These are phyloP conservation scores for Hypsizygus marmoreus DNA, from an alignment of 768 basidiomycete species.

Conservation along the genomic window DNA sequence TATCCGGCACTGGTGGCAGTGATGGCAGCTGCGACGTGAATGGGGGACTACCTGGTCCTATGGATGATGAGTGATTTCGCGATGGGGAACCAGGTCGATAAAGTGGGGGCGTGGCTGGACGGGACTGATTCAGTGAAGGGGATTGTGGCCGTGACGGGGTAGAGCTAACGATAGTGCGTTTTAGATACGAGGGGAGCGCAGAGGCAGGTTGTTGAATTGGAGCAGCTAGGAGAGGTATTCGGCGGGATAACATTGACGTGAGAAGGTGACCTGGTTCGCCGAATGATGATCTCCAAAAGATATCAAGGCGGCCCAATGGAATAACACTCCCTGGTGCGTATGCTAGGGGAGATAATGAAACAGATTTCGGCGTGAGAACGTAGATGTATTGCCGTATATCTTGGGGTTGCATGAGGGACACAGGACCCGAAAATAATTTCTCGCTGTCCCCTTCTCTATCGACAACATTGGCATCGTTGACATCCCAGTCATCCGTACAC, in stretches of 20 bases:
- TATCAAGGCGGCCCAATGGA: slow-evolving; percentile 84
- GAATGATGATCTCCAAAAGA: slow-evolving; percentile 83
- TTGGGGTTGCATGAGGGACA: slow-evolving; percentile 78
- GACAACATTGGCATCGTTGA: slow-evolving; percentile 53
- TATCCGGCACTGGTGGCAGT: slow-evolving; percentile 31
- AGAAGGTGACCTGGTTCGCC: slow-evolving; percentile 86
- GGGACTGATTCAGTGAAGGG: slow-evolving; percentile 51
- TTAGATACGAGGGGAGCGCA: slow-evolving; percentile 80
- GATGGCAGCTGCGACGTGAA: slow-evolving; percentile 30
- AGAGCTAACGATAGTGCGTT: slow-evolving; percentile 45
- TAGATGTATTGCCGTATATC: slow-evolving; percentile 89
- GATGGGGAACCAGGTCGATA: slow-evolving; percentile 44
- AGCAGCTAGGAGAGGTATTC: slow-evolving; percentile 59
- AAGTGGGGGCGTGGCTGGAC: slow-evolving; percentile 59
- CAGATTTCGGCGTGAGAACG: slow-evolving; percentile 58
- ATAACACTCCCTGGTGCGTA: slow-evolving; percentile 71
- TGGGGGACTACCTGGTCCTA: slow-evolving; percentile 34
- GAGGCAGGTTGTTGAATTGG: slow-evolving; percentile 54
- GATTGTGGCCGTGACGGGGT: slow-evolving; percentile 59
- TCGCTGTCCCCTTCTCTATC: slow-evolving; percentile 25
- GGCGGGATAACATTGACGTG: slow-evolving; percentile 86
- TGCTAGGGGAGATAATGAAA: slow-evolving; percentile 45
- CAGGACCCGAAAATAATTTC: slow-evolving; percentile 59
- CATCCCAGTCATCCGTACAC: slow-evolving; percentile 66
- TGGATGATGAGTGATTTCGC: slow-evolving; percentile 42